Evolutionary conservation across 108 stramenopile species (phyloP).

Genomic region (Cyclotella choctawhatcheeana): DNA sequence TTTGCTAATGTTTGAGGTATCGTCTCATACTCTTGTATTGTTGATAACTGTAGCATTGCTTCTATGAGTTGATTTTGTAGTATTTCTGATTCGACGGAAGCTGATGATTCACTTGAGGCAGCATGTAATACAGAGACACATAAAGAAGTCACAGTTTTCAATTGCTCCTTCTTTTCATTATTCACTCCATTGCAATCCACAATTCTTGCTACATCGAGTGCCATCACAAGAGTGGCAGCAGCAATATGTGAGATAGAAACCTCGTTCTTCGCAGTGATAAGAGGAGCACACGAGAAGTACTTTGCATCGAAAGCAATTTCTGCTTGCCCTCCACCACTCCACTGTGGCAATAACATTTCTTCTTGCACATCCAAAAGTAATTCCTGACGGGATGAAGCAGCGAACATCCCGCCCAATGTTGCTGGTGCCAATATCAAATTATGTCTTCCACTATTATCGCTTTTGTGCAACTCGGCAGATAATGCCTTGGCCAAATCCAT

Average conservation of each 20-base stretch:
- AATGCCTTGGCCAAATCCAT: constrained; percentile 81
- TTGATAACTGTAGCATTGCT: constrained; percentile 35
- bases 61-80: constrained; percentile 34
- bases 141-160: constrained; percentile 31
- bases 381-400: constrained; percentile 58
- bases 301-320: constrained; percentile 50
- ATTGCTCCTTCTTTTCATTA: constrained; percentile 11
- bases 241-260: constrained; percentile 43
- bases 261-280: constrained; percentile 30
- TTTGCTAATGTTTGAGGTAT: constrained; percentile 61
- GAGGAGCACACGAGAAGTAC: constrained; percentile 38
- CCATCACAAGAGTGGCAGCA: constrained; percentile 36
- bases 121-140: constrained; percentile 30
- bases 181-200: constrained; percentile 13
- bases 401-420: constrained; percentile 59
- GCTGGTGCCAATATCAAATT: constrained; percentile 64
- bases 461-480: constrained; percentile 24
- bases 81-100: background rate
- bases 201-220: constrained; percentile 38
- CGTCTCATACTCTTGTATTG: constrained; percentile 23
- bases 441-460: background rate
- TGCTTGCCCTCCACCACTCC: constrained; percentile 24
- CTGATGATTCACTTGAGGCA: constrained; percentile 15
- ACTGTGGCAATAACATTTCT: constrained; percentile 64
- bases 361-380: constrained; percentile 65